phyloP scores from a whole-genome alignment of 805 yeast genomes.

The Myxozyma neotropica region DNA sequence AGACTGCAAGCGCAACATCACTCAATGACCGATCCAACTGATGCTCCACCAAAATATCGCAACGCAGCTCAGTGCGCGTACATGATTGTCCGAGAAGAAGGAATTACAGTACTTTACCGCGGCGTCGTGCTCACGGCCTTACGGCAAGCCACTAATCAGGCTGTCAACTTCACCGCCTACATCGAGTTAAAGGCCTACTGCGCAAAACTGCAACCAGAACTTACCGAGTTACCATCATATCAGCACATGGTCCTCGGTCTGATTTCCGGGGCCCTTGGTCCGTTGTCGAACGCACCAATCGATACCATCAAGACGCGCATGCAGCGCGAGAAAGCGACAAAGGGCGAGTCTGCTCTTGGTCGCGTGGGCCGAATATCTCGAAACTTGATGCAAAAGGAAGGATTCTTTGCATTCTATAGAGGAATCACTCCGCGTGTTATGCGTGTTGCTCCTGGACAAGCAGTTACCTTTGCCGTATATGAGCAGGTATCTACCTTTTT shows the following conservation, averaged over 20 bases:
- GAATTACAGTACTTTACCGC: slow-evolving; percentile 81
- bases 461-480: slow-evolving; percentile 97
- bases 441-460: slow-evolving; percentile 99
- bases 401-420: slow-evolving; percentile 83
- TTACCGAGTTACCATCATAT: slow-evolving; percentile 82
- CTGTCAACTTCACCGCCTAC: slow-evolving; percentile 95
- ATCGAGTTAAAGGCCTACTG: slow-evolving; percentile 75
- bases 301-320: slow-evolving; percentile 96
- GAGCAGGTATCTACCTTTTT: slow-evolving; percentile 78
- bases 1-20: slow-evolving; percentile 94
- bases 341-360: slow-evolving; percentile 66
- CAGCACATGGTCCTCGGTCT: slow-evolving; percentile 92
- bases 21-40: slow-evolving; percentile 80
- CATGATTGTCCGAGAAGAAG: slow-evolving; percentile 86
- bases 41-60: slow-evolving; percentile 74
- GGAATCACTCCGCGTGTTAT: slow-evolving; percentile 98
- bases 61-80: slow-evolving; percentile 91
- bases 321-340: slow-evolving; percentile 78
- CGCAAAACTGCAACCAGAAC: slow-evolving; percentile 53
- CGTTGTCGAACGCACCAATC: slow-evolving; percentile 94
- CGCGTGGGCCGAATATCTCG: slow-evolving; percentile 80
- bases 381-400: slow-evolving; percentile 85
- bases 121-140: slow-evolving; percentile 97
- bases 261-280: slow-evolving; percentile 95
- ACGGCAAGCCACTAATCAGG: slow-evolving; percentile 97